These are phyloP conservation scores for Geotrichum restrictum DNA, from an alignment of 1,139 yeast genomes.

Conservation along the genomic window DNA sequence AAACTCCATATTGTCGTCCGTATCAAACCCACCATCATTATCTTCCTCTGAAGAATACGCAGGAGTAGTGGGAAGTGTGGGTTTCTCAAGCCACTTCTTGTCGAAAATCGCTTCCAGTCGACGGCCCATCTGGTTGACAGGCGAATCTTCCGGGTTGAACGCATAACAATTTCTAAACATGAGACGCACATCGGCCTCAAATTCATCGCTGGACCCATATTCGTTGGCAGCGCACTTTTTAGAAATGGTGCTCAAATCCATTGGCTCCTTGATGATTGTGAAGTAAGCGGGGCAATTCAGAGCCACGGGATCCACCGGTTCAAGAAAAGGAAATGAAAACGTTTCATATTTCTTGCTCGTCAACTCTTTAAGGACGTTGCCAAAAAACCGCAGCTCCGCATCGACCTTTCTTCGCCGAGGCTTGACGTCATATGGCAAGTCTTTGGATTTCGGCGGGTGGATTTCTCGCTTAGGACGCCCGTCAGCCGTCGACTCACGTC, in stretches of 20 bases:
- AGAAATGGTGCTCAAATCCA: slow-evolving; percentile 88
- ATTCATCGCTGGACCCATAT: slow-evolving; percentile 83
- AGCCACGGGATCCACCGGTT: slow-evolving; percentile 94
- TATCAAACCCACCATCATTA: slow-evolving; percentile 43
- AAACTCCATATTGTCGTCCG: slow-evolving; percentile 53
- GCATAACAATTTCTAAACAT: slow-evolving; percentile 84
- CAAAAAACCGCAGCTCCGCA: slow-evolving; percentile 83
- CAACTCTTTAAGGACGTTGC: slow-evolving; percentile 76
- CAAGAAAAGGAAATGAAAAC: slow-evolving; percentile 83
- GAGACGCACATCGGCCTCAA: slow-evolving; percentile 74
- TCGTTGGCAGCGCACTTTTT: slow-evolving; percentile 78
- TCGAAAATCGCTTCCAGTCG: slow-evolving; percentile 80
- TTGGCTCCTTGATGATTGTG: slow-evolving; percentile 82
- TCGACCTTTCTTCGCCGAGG: slow-evolving; percentile 91
- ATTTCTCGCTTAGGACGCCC: slow-evolving; percentile 91
- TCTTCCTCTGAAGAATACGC: slow-evolving; percentile 40
- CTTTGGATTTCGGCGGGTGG: slow-evolving; percentile 94
- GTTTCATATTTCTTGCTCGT: slow-evolving; percentile 76
- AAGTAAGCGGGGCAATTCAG: slow-evolving; percentile 85
- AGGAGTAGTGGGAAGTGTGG: slow-evolving; percentile 67
- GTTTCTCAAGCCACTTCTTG: slow-evolving; percentile 84
- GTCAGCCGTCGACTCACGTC: slow-evolving; percentile 59
- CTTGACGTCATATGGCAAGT: slow-evolving; percentile 78
- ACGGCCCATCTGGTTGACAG: slow-evolving; percentile 94
- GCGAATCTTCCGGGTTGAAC: slow-evolving; percentile 93